phyloP scores from a whole-genome alignment of 2,329 filamentous ascomycete species.

The Exophiala spinifera region DNA sequence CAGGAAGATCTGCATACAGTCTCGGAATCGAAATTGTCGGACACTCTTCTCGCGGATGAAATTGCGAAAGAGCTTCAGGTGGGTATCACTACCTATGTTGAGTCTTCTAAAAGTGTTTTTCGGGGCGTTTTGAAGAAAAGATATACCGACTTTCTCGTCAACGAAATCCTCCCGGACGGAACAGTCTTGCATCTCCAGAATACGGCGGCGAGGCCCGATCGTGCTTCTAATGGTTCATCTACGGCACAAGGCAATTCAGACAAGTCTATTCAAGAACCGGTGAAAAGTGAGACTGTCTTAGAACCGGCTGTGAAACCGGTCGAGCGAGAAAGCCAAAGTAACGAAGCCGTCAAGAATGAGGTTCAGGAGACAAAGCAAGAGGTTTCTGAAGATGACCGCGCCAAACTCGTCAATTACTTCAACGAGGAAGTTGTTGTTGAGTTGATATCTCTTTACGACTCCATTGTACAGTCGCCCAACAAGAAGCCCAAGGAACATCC shows the following conservation, averaged over 20 bases:
- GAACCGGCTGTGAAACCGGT: too few species aligned
- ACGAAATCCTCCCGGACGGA: constrained; percentile 77
- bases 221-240: constrained; percentile 1
- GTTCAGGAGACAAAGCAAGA: neutral
- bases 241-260: too few species aligned
- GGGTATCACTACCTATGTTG: constrained; percentile 65
- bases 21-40: neutral
- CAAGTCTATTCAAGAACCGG: too few species aligned
- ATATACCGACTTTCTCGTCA: constrained; percentile 90
- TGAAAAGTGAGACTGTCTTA: too few species aligned
- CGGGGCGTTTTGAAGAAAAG: constrained; percentile 66
- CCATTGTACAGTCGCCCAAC: constrained; percentile 52
- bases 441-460: constrained; percentile 56
- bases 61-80: constrained; percentile 43
- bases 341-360: neutral
- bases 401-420: constrained; percentile 36
- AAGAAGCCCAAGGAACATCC: constrained; percentile 57
- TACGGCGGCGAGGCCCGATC: constrained; percentile 31
- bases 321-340: neutral
- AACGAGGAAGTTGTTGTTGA: constrained; percentile 30
- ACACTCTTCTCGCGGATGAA: constrained; percentile 3
- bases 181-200: constrained; percentile 68
- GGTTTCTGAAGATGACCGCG: constrained; percentile 42
- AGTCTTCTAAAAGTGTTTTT: constrained; percentile 57
- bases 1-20: neutral